A percentile compares a stretch with the other conserved stretches of the same genome.
Conservation (phyloP, 2,329 filamentous ascomycete genomes). For the Emmonsiellopsis sp. region DNA sequence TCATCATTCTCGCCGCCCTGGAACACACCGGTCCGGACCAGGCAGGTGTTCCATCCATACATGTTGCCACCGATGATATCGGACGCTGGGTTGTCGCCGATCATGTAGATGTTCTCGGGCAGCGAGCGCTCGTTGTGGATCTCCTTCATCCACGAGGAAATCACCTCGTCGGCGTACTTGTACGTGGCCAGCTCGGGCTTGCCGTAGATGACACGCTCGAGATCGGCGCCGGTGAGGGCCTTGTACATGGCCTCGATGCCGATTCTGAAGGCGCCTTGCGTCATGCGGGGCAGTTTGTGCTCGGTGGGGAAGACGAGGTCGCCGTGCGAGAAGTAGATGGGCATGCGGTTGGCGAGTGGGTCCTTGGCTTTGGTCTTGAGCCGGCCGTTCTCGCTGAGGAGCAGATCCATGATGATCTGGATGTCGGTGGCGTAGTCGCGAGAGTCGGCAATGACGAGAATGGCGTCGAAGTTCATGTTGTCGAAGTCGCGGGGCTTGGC, state of each 20-base stretch:
- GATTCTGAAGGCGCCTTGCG: slow-evolving; percentile 67
- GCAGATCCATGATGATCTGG: slow-evolving; percentile 66
- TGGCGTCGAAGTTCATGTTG: slow-evolving; percentile 63
- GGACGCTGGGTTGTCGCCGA: slow-evolving; percentile 65
- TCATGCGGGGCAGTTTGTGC: slow-evolving; percentile 57
- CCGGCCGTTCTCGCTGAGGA: slow-evolving; percentile 59
- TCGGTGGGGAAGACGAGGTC: slow-evolving; percentile 57
- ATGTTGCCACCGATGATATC: slow-evolving; percentile 71
- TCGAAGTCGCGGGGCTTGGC: slow-evolving; percentile 63
- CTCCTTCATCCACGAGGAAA: slow-evolving; percentile 65
- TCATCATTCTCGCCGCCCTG: slow-evolving; percentile 67
- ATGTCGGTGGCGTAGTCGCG: slow-evolving; percentile 67
- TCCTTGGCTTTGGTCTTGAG: slow-evolving; percentile 58
- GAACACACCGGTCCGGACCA: slow-evolving; percentile 70
- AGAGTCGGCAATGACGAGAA: slow-evolving; percentile 66
- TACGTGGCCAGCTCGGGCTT: slow-evolving; percentile 69
- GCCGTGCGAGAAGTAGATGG: slow-evolving; percentile 64
- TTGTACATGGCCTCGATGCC: slow-evolving; percentile 58
- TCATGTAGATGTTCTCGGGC: slow-evolving; percentile 65
- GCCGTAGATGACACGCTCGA: slow-evolving; percentile 68
- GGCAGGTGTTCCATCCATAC: slow-evolving; percentile 74
- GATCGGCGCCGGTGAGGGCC: slow-evolving; percentile 58
- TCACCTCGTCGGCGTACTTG: slow-evolving; percentile 67
- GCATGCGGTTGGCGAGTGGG: slow-evolving; percentile 57
- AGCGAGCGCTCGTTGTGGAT: slow-evolving; percentile 64